Evolutionary conservation across 148 eudicot species (phyloP).

Genomic region (Euryodendron excelsum): DNA sequence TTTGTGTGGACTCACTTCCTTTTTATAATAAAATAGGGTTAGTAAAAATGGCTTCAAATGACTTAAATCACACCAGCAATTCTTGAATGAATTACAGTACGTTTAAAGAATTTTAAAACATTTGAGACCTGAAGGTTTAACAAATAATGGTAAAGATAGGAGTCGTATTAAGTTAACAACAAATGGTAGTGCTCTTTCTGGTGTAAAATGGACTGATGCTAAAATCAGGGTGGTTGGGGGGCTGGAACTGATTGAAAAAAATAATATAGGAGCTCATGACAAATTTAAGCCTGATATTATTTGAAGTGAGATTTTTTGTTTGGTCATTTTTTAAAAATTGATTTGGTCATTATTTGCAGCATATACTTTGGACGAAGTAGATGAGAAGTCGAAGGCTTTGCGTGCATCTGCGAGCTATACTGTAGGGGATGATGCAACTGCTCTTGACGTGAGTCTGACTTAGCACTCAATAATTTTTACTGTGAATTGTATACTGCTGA

Average conservation of each 20-base stretch:
- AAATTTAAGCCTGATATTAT: background rate
- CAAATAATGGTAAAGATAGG: background rate
- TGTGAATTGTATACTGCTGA: background rate
- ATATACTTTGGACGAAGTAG: conserved; percentile 71
- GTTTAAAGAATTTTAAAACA: background rate
- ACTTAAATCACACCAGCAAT: background rate
- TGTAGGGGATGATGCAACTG: conserved; percentile 42
- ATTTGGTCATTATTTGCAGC: conserved; percentile 42
- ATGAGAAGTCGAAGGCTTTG: conserved; percentile 67
- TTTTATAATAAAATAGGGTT: no score
- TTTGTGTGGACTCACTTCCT: background rate
- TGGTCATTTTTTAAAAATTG: background rate
- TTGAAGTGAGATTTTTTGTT: background rate
- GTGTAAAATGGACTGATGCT: no score
- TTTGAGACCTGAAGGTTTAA: background rate
- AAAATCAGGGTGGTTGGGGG: background rate
- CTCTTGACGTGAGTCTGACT: conserved; percentile 51
- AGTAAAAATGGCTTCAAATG: background rate
- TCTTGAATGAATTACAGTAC: background rate
- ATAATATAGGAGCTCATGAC: background rate
- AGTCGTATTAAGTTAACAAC: background rate
- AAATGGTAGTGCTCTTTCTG: background rate
- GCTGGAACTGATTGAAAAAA: background rate
- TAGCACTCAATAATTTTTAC: background rate
- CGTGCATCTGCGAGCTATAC: conserved; percentile 46